These are phyloP conservation scores for Neodidymelliopsis sp. DNA, from an alignment of 2,329 filamentous ascomycete species.

Conservation along the genomic window DNA sequence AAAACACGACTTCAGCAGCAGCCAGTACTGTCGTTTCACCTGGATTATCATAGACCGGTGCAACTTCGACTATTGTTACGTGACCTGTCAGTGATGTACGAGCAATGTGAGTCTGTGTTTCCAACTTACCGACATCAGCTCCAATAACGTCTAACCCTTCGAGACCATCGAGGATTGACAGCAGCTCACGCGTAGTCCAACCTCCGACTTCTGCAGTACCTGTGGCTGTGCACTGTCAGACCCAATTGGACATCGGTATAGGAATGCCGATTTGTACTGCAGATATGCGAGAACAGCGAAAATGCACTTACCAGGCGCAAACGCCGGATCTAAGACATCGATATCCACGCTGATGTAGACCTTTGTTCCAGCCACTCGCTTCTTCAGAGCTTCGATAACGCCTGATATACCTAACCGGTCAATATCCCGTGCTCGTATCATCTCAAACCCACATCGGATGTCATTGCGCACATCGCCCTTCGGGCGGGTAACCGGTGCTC, in stretches of 20 bases:
- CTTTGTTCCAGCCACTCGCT: slow-evolving; percentile 59
- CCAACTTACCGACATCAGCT: slow-evolving; percentile 63
- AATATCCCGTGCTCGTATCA: slow-evolving; percentile 63
- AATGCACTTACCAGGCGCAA: slow-evolving; percentile 56
- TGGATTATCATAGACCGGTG: slow-evolving; percentile 67
- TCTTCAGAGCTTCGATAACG: slow-evolving; percentile 58
- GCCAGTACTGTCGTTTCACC: slow-evolving; percentile 65
- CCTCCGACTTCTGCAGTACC: slow-evolving; percentile 69
- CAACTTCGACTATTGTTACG: slow-evolving; percentile 62
- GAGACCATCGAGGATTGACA: slow-evolving; percentile 67
- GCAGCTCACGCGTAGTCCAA: slow-evolving; percentile 66
- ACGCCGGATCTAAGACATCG: slow-evolving; percentile 64
- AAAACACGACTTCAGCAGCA: slow-evolving; percentile 63
- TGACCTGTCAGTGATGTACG: slow-evolving; percentile 4
- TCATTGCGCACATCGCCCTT: slow-evolving; percentile 65
- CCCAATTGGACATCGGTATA: too few relatives aligned
- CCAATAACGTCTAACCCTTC: slow-evolving; percentile 65
- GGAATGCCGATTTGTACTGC: too few relatives aligned
- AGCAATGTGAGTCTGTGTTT: not conserved
- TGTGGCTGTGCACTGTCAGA: slow-evolving; percentile 51
- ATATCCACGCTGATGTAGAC: slow-evolving; percentile 67
- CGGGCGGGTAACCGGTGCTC: slow-evolving; percentile 60
- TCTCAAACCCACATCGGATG: slow-evolving; percentile 65
- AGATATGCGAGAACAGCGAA: too few relatives aligned
- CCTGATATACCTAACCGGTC: slow-evolving; percentile 58